These are phyloP conservation scores for Fusarium guadeloupense DNA, from an alignment of 2,329 filamentous ascomycete genomes.

Conservation along the genomic window DNA sequence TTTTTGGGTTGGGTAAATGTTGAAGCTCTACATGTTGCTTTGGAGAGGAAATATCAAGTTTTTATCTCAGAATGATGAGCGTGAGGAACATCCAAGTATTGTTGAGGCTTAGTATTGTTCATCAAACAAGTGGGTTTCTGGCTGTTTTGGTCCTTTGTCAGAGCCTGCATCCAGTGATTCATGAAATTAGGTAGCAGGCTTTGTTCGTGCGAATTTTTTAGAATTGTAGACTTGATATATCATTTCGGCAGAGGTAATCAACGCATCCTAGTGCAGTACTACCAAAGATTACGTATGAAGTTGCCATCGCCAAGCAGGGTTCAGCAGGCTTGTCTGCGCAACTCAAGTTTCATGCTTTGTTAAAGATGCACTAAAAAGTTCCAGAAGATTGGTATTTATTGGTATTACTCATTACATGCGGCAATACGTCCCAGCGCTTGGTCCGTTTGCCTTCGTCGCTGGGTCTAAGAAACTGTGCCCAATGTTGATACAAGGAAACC, in stretches of 20 bases:
- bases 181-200: not conserved
- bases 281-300: not conserved
- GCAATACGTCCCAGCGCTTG: constrained; percentile 54
- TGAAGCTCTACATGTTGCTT: not conserved
- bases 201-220: constrained; percentile 3
- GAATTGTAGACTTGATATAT: constrained; percentile 14
- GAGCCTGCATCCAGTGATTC: not conserved
- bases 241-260: constrained; percentile 6
- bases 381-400: constrained; percentile 13
- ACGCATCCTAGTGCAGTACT: not conserved
- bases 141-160: constrained; percentile 15
- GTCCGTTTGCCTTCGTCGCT: constrained; percentile 44
- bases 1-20: not conserved
- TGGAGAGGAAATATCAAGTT: not conserved
- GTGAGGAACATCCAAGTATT: not conserved
- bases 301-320: not conserved
- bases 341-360: constrained; percentile 4
- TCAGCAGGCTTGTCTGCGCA: not conserved
- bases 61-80: constrained; percentile 9
- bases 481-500: constrained; percentile 22
- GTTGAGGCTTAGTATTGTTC: constrained; percentile 8
- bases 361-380: not conserved
- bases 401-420: constrained; percentile 41
- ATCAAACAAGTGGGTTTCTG: not conserved
- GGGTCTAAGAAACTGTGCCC: constrained; percentile 26